Evolutionary conservation across 2,329 filamentous ascomycete species (phyloP), one percentile per base, ranked within the genome.

Genomic region (Penicillium paneum): DNA sequence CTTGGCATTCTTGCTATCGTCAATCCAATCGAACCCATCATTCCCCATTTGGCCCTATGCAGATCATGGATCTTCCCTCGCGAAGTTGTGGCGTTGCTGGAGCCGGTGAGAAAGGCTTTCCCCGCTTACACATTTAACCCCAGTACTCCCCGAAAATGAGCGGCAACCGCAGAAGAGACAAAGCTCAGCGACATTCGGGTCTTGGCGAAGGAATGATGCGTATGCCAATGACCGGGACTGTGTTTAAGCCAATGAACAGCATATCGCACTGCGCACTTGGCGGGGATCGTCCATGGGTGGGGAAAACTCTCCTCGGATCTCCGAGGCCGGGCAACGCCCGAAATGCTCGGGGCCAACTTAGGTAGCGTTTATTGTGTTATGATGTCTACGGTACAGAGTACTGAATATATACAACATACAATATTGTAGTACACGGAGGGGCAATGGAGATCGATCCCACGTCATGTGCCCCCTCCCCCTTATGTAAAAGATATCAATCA

Each of bases 151-250:
- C 46, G 54, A 49, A 57, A 45, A 15, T 49, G 49, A 49, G 32
- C 26, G 44, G 45, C 38, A 44, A 43, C 39, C 39, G 26, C 40
- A 32, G 39, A 31, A 45, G 17, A n/a, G 46, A 52, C 53, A 49
- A 47, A 21, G 38, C 52, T 56, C 54, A 63, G 58, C 43, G 55
- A 60, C 49, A 55, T 43, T 38, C 5, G 15, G 15, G 53, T n/a
- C 59, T 64, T 63, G 55, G 61, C 60, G 44, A 54, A 39, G 34
- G 38, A 29, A 49, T 50, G 51, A 49, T 50, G 51, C 49, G 36
- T 42, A 56, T 54, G 51, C 50, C 57, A 63, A 64, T 59, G 59
- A 63, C 55, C 57, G 45, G 34, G 51, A 49, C 39, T 43, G 42
- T 35, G 45, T 54, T 28, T 50, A 47, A 48, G 28, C 62, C 59